These are phyloP conservation scores for Leishmania mexicana DNA, from an alignment of 208 protist genomes.

Conservation along the genomic window DNA sequence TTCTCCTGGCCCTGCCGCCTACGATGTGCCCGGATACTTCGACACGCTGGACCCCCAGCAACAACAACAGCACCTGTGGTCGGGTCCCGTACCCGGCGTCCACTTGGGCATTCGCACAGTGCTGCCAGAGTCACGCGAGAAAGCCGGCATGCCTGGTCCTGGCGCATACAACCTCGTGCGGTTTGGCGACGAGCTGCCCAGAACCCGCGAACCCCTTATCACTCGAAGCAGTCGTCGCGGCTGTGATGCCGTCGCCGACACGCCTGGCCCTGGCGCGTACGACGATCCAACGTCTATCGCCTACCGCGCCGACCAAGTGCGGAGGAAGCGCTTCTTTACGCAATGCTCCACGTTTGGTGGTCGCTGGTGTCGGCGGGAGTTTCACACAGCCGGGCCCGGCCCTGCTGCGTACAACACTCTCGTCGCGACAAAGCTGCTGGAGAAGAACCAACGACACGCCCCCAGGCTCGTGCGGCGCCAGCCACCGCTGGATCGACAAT, in stretches of 20 bases:
- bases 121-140: constrained; percentile 32
- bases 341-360: constrained; percentile 62
- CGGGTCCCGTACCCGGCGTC: constrained; percentile 42
- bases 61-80: constrained; percentile 10
- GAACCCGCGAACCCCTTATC: constrained; percentile 39
- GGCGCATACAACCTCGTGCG: constrained; percentile 34
- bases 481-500: constrained; percentile 3
- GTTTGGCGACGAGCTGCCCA: constrained; percentile 52
- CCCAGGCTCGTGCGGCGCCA: constrained; percentile 46
- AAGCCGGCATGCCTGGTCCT: constrained; percentile 39
- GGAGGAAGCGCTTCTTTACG: constrained; percentile 32
- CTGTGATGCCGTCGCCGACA: background rate
- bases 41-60: constrained; percentile 24
- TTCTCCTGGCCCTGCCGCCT: constrained; percentile 43
- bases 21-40: constrained; percentile 62
- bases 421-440: constrained; percentile 47
- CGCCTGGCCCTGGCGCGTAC: constrained; percentile 66
- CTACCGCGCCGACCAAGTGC: constrained; percentile 33
- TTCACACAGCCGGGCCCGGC: constrained; percentile 50
- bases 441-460: constrained; percentile 51
- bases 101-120: constrained; percentile 58
- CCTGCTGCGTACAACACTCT: constrained; percentile 61
- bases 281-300: constrained; percentile 77
- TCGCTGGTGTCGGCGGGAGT: constrained; percentile 34
- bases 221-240: constrained; percentile 24